These are phyloP conservation scores for Rhododendron kiyosumense DNA, from an alignment of 148 eudicot species.

Conservation along the genomic window DNA sequence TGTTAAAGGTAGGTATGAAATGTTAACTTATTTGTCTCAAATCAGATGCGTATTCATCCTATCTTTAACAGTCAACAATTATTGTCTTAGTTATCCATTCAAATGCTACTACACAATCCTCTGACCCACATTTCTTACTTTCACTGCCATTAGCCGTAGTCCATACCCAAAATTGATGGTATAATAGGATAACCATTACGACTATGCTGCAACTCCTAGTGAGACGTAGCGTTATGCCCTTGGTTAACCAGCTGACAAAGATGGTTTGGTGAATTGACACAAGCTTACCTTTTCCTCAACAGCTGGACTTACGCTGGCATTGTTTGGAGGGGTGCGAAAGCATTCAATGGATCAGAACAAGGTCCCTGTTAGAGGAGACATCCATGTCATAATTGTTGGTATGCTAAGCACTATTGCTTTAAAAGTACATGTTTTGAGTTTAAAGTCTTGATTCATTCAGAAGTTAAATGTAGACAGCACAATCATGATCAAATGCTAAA, in stretches of 20 bases:
- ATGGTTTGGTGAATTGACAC: constrained; percentile 1
- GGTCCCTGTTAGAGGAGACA: constrained; percentile 98
- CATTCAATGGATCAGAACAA: constrained; percentile 92
- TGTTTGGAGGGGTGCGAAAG: constrained; percentile 92
- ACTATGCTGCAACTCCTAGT: neutral
- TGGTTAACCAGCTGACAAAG: neutral
- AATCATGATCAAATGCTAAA: constrained; percentile 3
- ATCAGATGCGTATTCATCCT: no score
- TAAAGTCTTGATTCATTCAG: neutral
- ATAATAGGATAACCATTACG: neutral
- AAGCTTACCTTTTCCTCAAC: constrained; percentile 17
- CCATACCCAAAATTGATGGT: neutral
- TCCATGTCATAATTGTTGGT: constrained; percentile 94
- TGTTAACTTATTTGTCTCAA: neutral
- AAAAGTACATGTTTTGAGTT: neutral
- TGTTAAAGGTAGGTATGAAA: constrained; percentile 62
- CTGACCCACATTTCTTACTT: neutral
- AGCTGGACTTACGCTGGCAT: constrained; percentile 89
- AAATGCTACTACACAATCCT: neutral
- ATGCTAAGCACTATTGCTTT: constrained; percentile 22
- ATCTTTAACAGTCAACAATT: neutral
- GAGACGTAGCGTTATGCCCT: constrained; percentile 2
- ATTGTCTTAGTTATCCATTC: neutral
- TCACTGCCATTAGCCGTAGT: neutral
- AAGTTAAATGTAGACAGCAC: neutral